A percentile compares a stretch with the other conserved stretches of the same genome.
phyloP scores from a whole-genome alignment of 768 basidiomycete species.

The Tylopilus felleus region DNA sequence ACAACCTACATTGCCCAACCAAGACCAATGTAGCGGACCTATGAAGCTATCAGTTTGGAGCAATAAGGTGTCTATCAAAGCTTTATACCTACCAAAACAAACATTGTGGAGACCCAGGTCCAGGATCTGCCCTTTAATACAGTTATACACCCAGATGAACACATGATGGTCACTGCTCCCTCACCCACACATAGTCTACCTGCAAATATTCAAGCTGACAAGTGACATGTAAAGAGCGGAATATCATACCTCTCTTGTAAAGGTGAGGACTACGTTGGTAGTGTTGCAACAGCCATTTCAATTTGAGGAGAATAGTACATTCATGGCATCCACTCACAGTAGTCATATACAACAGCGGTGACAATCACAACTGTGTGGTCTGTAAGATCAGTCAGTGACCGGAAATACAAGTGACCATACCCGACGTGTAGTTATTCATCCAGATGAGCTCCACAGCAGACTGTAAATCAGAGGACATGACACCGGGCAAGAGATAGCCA shows the following conservation, averaged over 20 bases:
- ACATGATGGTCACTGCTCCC: not conserved
- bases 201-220: not conserved
- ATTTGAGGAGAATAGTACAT: too few species aligned
- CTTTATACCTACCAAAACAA: slow-evolving; percentile 3
- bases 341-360: too few species aligned
- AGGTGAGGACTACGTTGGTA: slow-evolving; percentile 3
- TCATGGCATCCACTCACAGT: too few species aligned
- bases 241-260: not conserved
- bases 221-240: fast-evolving
- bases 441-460: too few species aligned
- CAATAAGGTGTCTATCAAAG: too few species aligned
- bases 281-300: too few species aligned
- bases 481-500: too few species aligned
- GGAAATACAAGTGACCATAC: too few species aligned
- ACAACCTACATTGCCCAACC: not conserved
- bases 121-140: not conserved
- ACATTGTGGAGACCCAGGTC: slow-evolving; percentile 11
- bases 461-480: too few species aligned
- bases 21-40: slow-evolving; percentile 7
- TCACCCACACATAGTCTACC: slow-evolving; percentile 19
- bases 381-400: too few species aligned
- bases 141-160: not conserved
- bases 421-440: too few species aligned
- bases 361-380: too few species aligned
- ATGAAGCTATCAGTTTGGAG: not conserved